A percentile compares a stretch with the other conserved stretches of the same genome.
Evolutionary conservation across 148 eudicot genomes (phyloP).

Genomic region (Mesembryanthemum crystallinum): DNA sequence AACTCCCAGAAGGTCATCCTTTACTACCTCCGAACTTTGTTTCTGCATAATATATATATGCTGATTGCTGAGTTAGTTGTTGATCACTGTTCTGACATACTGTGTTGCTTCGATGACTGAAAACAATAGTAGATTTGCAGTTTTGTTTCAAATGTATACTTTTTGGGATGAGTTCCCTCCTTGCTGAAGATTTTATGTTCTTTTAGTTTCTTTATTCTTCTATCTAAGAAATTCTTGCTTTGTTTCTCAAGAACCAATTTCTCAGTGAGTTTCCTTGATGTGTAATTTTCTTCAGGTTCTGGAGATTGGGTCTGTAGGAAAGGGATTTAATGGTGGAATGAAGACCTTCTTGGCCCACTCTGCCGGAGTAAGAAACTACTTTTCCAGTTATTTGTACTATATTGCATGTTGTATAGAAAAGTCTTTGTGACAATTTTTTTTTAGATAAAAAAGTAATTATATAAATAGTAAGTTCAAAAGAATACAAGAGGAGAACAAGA

Average conservation of each 20-base stretch:
- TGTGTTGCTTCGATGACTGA: not conserved
- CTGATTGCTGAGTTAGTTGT: not conserved
- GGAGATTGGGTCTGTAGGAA: constrained; percentile 94
- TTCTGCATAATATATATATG: not conserved
- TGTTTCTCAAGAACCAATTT: not conserved
- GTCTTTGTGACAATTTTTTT: not conserved
- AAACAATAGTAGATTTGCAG: not conserved
- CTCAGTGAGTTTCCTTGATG: not conserved
- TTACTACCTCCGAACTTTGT: too few relatives aligned
- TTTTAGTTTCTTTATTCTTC: constrained; percentile 3
- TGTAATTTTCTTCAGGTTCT: constrained; percentile 54
- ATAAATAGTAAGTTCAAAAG: too few relatives aligned
- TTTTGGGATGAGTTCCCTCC: not conserved
- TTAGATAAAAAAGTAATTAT: too few relatives aligned
- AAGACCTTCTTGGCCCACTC: constrained; percentile 71
- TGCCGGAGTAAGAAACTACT: constrained; percentile 52
- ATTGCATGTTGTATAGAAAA: not conserved
- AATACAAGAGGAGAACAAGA: too few relatives aligned
- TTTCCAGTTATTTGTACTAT: not conserved
- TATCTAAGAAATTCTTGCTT: not conserved
- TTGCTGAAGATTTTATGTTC: not conserved
- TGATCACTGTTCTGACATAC: not conserved
- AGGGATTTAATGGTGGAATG: constrained; percentile 51
- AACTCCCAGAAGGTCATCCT: too few relatives aligned
- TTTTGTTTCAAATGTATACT: not conserved